Conservation (phyloP, 1,139 yeast genomes). For the Blastobotrys illinoisensis region DNA sequence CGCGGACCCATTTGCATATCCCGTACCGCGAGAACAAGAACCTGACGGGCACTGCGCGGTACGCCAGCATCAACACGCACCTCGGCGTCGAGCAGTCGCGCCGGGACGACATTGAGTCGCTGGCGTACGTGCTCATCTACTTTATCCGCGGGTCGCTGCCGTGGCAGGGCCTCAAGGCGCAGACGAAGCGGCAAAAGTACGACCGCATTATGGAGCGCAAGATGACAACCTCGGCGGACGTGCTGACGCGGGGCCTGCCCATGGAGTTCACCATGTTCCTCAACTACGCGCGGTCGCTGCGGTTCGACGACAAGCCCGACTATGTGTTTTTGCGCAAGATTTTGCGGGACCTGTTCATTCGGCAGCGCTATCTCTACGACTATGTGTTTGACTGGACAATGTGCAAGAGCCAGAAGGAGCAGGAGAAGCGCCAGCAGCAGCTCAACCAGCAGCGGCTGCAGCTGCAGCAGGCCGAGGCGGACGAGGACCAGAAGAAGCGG, state of each 20-base stretch:
- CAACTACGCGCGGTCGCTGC: constrained; percentile 80
- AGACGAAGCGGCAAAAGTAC: constrained; percentile 93
- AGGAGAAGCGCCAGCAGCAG: constrained; percentile 39
- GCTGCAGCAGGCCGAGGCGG: not conserved
- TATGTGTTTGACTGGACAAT: constrained; percentile 97
- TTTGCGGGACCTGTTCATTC: constrained; percentile 81
- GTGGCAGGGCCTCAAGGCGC: constrained; percentile 98
- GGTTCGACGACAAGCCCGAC: constrained; percentile 96
- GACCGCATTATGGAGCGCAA: constrained; percentile 96
- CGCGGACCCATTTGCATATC: constrained; percentile 90
- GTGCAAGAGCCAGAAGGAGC: constrained; percentile 43
- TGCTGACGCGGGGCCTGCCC: constrained; percentile 87
- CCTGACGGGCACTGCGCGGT: constrained; percentile 95
- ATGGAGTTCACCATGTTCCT: constrained; percentile 83
- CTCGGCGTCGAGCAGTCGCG: constrained; percentile 95
- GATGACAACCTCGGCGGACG: constrained; percentile 86
- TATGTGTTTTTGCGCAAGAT: constrained; percentile 83
- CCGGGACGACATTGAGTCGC: constrained; percentile 92
- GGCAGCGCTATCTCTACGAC: constrained; percentile 88
- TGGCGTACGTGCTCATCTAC: constrained; percentile 92
- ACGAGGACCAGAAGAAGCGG: not conserved
- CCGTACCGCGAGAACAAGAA: constrained; percentile 86
- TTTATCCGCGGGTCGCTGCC: constrained; percentile 94
- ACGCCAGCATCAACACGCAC: constrained; percentile 93
- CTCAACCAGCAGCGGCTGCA: constrained; percentile 25